phyloP scores from a whole-genome alignment of 768 basidiomycete species.

The Asterophora parasitica region DNA sequence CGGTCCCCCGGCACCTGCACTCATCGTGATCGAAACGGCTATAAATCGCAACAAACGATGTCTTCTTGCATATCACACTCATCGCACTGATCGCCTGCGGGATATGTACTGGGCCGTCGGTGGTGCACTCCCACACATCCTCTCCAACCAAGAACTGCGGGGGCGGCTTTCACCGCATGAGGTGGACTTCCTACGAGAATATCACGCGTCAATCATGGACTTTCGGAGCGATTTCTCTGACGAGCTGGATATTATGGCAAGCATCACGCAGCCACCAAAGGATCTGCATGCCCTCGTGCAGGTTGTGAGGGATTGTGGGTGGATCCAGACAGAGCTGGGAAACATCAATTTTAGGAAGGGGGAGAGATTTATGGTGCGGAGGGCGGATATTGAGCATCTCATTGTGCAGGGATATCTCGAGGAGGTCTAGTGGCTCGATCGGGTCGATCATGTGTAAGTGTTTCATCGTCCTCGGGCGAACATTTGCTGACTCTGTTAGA shows the following conservation, averaged over 20 bases:
- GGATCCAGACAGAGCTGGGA: constrained; percentile 88
- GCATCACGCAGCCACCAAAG: constrained; percentile 78
- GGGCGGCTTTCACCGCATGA: constrained; percentile 75
- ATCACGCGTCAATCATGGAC: constrained; percentile 75
- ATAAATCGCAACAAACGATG: constrained; percentile 94
- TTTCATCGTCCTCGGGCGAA: too few species aligned
- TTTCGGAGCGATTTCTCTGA: constrained; percentile 82
- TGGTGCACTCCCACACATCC: constrained; percentile 80
- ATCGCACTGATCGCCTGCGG: constrained; percentile 77
- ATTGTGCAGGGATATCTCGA: constrained; percentile 93
- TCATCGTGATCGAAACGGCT: constrained; percentile 85
- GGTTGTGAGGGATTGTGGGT: constrained; percentile 86
- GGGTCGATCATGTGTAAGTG: too few species aligned
- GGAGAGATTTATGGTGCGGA: constrained; percentile 81
- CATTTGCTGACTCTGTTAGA: too few species aligned
- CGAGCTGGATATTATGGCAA: constrained; percentile 83
- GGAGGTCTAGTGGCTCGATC: constrained; percentile 46
- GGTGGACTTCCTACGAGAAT: constrained; percentile 50
- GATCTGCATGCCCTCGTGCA: constrained; percentile 86
- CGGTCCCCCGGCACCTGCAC: constrained; percentile 47
- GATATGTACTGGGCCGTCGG: constrained; percentile 89
- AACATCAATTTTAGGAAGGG: constrained; percentile 88
- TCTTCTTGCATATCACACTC: constrained; percentile 87
- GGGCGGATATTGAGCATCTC: constrained; percentile 89
- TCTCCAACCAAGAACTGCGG: constrained; percentile 62